Evolutionary conservation across 139 green algal species (phyloP).

Genomic region (Choricystis sp.): DNA sequence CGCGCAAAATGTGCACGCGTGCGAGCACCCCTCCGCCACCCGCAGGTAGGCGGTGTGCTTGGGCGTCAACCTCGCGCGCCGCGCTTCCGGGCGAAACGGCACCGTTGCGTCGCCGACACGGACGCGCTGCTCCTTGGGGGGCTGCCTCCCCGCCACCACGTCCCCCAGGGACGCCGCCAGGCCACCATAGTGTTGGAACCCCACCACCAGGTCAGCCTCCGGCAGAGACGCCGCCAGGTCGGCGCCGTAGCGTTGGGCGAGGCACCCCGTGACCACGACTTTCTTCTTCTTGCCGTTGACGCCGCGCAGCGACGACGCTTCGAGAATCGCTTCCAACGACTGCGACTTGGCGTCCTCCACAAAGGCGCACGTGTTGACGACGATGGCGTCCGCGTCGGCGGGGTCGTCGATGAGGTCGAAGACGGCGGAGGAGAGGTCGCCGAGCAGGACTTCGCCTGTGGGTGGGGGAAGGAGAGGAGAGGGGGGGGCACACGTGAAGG

Average conservation of each 20-base stretch:
- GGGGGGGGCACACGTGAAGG: not conserved
- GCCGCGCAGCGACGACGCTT: slow-evolving; percentile 44
- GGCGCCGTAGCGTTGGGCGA: slow-evolving; percentile 68
- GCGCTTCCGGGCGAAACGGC: slow-evolving; percentile 58
- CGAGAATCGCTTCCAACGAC: slow-evolving; percentile 57
- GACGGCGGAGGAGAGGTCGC: slow-evolving; percentile 47
- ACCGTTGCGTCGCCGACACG: slow-evolving; percentile 64
- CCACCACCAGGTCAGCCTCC: slow-evolving; percentile 69
- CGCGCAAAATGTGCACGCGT: slow-evolving; percentile 81
- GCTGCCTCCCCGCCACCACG: slow-evolving; percentile 13
- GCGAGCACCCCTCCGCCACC: slow-evolving; percentile 80
- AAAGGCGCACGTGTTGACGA: slow-evolving; percentile 81
- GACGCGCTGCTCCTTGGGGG: not conserved
- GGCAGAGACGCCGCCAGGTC: slow-evolving; percentile 52
- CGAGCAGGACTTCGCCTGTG: slow-evolving; percentile 75
- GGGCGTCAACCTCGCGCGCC: slow-evolving; percentile 56
- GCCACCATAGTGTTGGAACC: slow-evolving; percentile 54
- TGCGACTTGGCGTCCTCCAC: slow-evolving; percentile 81
- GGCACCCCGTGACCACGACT: slow-evolving; percentile 75
- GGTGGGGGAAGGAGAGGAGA: no score
- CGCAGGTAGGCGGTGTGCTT: slow-evolving; percentile 72
- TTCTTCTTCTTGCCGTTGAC: slow-evolving; percentile 27
- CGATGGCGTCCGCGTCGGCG: slow-evolving; percentile 54
- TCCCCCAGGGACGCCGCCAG: slow-evolving; percentile 27
- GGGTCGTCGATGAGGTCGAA: slow-evolving; percentile 51